Evolutionary conservation across 352 stramenopile genomes (phyloP).

Genomic region (Pilasporangium apinafurcum): DNA sequence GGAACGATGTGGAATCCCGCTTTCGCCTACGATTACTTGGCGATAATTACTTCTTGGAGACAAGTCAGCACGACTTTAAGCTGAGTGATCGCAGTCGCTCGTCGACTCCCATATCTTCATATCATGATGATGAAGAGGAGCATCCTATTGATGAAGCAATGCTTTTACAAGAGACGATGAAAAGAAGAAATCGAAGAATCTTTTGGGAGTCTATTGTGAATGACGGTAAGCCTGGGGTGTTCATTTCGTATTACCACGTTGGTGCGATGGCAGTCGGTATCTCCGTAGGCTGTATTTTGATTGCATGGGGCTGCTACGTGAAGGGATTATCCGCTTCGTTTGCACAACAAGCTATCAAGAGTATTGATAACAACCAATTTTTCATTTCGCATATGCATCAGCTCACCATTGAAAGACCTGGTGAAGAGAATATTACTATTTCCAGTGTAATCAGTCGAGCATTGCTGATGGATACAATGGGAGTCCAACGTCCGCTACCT

Average conservation of each 20-base stretch:
- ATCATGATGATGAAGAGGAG: conserved; percentile 13
- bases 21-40: conserved; percentile 47
- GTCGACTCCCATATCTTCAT: conserved; percentile 6
- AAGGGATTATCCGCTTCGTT: conserved; percentile 64
- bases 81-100: conserved; percentile 8
- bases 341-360: conserved; percentile 53
- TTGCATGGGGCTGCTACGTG: conserved; percentile 74
- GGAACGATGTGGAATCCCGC: conserved; percentile 27
- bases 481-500: conserved; percentile 15
- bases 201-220: conserved; percentile 75
- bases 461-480: conserved; percentile 43
- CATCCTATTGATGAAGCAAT: conserved; percentile 16
- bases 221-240: conserved; percentile 65
- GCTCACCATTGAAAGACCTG: conserved; percentile 59
- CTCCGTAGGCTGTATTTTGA: conserved; percentile 35
- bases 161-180: conserved; percentile 13
- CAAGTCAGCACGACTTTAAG: conserved; percentile 23
- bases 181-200: conserved; percentile 15
- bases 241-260: conserved; percentile 78
- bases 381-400: conserved; percentile 60
- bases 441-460: conserved; percentile 63
- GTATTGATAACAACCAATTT: conserved; percentile 54
- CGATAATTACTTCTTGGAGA: conserved; percentile 59
- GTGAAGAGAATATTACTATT: conserved; percentile 69
- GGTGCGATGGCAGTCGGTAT: conserved; percentile 46